Conservation (phyloP, 768 basidiomycete species). For the Leccinum barrowsii region DNA sequence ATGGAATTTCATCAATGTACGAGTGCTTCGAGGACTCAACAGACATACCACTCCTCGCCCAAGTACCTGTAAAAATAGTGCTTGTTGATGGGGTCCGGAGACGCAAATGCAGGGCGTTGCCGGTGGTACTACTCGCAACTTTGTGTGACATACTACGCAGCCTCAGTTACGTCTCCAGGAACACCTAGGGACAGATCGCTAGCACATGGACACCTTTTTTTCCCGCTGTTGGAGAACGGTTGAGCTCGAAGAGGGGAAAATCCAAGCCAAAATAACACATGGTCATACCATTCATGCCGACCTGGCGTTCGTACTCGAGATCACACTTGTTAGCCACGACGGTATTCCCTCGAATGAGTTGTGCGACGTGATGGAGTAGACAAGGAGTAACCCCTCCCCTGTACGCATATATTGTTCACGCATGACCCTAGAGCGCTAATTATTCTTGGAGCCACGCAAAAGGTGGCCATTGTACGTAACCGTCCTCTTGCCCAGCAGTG, state of each 20-base stretch:
- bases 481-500: constrained; percentile 97
- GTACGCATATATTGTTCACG: constrained; percentile 99
- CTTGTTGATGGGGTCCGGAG: constrained; percentile 15
- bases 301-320: constrained; percentile 93
- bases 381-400: constrained; percentile 95
- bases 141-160: constrained; percentile 38
- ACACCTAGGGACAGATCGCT: constrained; percentile 61
- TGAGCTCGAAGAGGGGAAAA: not conserved
- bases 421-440: constrained; percentile 69
- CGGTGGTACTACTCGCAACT: constrained; percentile 24
- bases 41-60: constrained; percentile 49
- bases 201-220: constrained; percentile 35
- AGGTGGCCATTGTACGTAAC: constrained; percentile 48
- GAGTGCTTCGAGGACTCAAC: not conserved
- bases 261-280: not conserved
- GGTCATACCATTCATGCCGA: constrained; percentile 83
- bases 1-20: not conserved
- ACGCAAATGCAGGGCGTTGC: constrained; percentile 23
- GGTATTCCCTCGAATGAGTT: constrained; percentile 98
- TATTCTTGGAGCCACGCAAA: constrained; percentile 2
- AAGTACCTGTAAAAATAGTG: constrained; percentile 54
- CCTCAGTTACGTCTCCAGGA: constrained; percentile 30
- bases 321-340: constrained; percentile 99
- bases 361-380: constrained; percentile 97
- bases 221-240: too few species aligned